Percentiles rank a stretch among this genome's conserved stretches.
phyloP scores from a whole-genome alignment of 1,139 yeast species.

The Geotrichum aggregatum region DNA sequence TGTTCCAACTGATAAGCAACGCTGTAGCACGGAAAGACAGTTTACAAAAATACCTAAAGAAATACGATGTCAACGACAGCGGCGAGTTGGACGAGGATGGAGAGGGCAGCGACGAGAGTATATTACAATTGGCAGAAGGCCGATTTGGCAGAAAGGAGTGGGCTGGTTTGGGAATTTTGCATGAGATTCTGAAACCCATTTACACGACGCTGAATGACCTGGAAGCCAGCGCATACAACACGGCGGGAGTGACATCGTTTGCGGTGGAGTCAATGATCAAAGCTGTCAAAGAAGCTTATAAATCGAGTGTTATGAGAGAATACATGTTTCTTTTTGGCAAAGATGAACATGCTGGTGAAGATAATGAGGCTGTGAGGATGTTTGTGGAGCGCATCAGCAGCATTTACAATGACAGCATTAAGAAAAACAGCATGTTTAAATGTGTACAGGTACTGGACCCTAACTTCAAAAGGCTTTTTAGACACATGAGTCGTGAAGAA shows the following conservation, averaged over 20 bases:
- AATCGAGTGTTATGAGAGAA: slow-evolving; percentile 6
- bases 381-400: slow-evolving; percentile 11
- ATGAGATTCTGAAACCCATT: slow-evolving; percentile 18
- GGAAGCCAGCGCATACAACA: slow-evolving; percentile 21
- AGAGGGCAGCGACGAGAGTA: slow-evolving; percentile 17
- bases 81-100: slow-evolving; percentile 17
- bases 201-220: slow-evolving; percentile 20
- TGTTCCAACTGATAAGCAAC: slow-evolving; percentile 16
- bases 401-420: slow-evolving; percentile 12
- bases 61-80: slow-evolving; percentile 12
- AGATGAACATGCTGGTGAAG: neutral
- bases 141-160: slow-evolving; percentile 17
- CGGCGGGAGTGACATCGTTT: slow-evolving; percentile 23
- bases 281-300: slow-evolving; percentile 15
- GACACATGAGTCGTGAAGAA: slow-evolving; percentile 20
- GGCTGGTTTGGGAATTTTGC: slow-evolving; percentile 18
- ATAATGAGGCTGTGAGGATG: slow-evolving; percentile 8
- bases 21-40: slow-evolving; percentile 16
- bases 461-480: slow-evolving; percentile 21
- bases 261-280: slow-evolving; percentile 23
- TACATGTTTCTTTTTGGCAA: slow-evolving; percentile 3
- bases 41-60: slow-evolving; percentile 16
- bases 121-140: slow-evolving; percentile 19
- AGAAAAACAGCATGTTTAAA: slow-evolving; percentile 15
- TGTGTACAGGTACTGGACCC: slow-evolving; percentile 22